These are phyloP conservation scores for Barbarea vulgaris DNA, from an alignment of 345 rosid genomes.

Conservation along the genomic window DNA sequence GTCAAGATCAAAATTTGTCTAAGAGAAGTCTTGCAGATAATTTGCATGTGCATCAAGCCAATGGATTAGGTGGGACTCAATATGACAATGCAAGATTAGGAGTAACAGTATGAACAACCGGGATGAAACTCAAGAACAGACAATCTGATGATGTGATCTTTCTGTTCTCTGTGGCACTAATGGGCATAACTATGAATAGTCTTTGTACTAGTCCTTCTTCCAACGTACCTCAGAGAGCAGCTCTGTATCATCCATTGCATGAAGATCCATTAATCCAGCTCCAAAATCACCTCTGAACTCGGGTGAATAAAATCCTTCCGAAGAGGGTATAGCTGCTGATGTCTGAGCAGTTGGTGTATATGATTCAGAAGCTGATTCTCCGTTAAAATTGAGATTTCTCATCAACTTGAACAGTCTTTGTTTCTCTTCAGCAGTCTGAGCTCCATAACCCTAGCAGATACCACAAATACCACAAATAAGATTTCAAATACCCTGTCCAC, in stretches of 20 bases:
- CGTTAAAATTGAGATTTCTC: constrained; percentile 93
- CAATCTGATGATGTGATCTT: background rate
- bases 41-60: constrained; percentile 12
- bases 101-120: background rate
- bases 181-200: constrained; percentile 1
- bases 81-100: background rate
- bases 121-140: constrained; percentile 10
- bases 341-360: constrained; percentile 67
- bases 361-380: constrained; percentile 83
- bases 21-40: constrained; percentile 7
- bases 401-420: constrained; percentile 90
- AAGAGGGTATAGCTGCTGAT: constrained; percentile 56
- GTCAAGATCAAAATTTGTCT: constrained; percentile 2
- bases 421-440: constrained; percentile 95
- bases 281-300: constrained; percentile 99
- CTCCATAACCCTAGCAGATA: constrained; percentile 77
- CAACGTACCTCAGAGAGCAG: constrained; percentile 83
- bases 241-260: constrained; percentile 98
- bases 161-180: constrained; percentile 2
- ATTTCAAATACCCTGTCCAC: constrained; percentile 5
- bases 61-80: constrained; percentile 13
- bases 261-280: constrained; percentile 97
- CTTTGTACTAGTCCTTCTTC: background rate
- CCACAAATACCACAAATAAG: constrained; percentile 26
- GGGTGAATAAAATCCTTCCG: constrained; percentile 83